Percentiles rank a stretch among this genome's conserved stretches.
Conservation (phyloP, 768 basidiomycete genomes). For the Daedalea quercina region DNA sequence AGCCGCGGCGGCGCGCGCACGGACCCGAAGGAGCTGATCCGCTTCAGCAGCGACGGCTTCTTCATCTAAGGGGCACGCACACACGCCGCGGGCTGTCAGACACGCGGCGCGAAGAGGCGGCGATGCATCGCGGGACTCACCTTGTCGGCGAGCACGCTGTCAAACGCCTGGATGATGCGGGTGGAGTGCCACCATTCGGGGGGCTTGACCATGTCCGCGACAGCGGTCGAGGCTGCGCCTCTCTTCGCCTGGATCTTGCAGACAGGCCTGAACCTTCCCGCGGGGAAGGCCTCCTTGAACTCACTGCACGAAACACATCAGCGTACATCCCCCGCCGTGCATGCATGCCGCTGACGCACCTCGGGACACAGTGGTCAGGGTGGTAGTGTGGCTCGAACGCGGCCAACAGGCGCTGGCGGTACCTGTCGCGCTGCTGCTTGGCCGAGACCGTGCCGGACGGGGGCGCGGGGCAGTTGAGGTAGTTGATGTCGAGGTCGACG, state of each 20-base stretch:
- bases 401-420: conserved; percentile 61
- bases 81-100: neutral
- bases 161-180: conserved; percentile 86
- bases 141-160: conserved; percentile 79
- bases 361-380: conserved; percentile 80
- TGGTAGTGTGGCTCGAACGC: conserved; percentile 86
- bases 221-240: conserved; percentile 69
- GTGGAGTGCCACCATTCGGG: conserved; percentile 96
- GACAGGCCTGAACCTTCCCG: conserved; percentile 83
- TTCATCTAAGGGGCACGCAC: conserved; percentile 49
- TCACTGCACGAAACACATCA: conserved; percentile 44
- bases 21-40: conserved; percentile 73
- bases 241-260: conserved; percentile 88
- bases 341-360: conserved; percentile 32
- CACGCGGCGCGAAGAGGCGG: neutral
- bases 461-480: conserved; percentile 71
- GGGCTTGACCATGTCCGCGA: conserved; percentile 84
- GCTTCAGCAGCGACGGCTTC: conserved; percentile 82
- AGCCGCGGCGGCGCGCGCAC: conserved; percentile 65
- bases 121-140: conserved; percentile 28
- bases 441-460: conserved; percentile 67
- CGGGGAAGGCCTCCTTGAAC: conserved; percentile 93
- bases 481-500: conserved; percentile 41
- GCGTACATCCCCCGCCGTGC: too few relatives aligned
- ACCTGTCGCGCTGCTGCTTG: conserved; percentile 78